Conservation (phyloP, 2,329 filamentous ascomycete genomes). For the Apiospora koreana region DNA sequence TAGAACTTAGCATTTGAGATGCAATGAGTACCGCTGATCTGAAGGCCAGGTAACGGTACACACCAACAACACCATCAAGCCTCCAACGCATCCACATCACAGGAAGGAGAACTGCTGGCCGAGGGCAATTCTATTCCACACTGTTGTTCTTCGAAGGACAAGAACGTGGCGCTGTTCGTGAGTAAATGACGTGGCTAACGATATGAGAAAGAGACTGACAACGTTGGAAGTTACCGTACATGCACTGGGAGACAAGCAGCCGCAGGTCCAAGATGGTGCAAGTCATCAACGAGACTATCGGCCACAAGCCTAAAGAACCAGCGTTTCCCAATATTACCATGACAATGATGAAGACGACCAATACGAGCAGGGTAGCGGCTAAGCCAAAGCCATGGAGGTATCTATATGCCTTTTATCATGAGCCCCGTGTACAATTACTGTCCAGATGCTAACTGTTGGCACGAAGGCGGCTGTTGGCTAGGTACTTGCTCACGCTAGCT, state of each 20-base stretch:
- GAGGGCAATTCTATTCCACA: neutral
- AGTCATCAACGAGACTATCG: constrained; percentile 20
- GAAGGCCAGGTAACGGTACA: neutral
- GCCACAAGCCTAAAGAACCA: constrained; percentile 2
- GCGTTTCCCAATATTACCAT: neutral
- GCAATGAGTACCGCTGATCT: neutral
- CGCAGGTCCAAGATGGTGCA: constrained; percentile 16
- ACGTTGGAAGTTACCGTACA: constrained; percentile 25
- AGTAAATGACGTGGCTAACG: neutral
- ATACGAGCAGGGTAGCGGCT: neutral
- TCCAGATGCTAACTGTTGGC: neutral
- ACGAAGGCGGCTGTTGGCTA: constrained; percentile 11
- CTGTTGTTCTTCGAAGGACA: neutral
- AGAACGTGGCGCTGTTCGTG: constrained; percentile 17
- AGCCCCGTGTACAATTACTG: too few relatives aligned
- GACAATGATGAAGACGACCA: neutral
- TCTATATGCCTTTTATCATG: too few relatives aligned
- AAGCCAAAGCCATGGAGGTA: neutral
- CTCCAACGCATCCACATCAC: neutral
- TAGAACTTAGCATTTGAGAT: neutral
- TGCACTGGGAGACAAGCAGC: constrained; percentile 30
- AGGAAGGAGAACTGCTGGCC: neutral
- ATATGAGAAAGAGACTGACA: neutral
- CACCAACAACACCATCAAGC: neutral
- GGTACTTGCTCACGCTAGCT: constrained; percentile 21